A percentile compares a stretch with the other conserved stretches of the same genome.
phyloP scores from a whole-genome alignment of 306 rosid species.

The Erythrophleum fordii region DNA sequence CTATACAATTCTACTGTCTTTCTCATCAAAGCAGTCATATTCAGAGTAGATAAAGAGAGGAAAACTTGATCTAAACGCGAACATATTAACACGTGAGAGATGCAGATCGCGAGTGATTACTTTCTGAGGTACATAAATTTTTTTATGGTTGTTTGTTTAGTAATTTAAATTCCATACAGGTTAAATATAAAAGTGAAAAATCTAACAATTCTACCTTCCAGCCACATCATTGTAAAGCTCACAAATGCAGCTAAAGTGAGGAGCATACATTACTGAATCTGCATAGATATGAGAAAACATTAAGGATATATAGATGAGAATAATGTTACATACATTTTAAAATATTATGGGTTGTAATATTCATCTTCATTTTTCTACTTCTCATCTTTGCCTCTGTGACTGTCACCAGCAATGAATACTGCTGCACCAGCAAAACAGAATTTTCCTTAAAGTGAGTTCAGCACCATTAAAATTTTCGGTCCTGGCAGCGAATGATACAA shows the following conservation, averaged over 20 bases:
- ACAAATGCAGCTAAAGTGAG: background rate
- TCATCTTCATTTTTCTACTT: background rate
- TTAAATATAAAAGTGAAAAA: background rate
- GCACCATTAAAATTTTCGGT: background rate
- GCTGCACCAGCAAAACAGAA: background rate
- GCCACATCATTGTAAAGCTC: background rate
- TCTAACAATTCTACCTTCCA: background rate
- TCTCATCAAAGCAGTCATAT: background rate
- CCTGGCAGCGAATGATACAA: background rate
- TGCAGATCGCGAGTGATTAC: no score
- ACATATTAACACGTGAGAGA: no score
- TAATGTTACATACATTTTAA: background rate
- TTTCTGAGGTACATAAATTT: no score
- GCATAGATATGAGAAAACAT: background rate
- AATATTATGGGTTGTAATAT: background rate
- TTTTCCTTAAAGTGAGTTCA: slow-evolving; percentile 1
- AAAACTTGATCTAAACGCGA: no score
- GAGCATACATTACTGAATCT: background rate
- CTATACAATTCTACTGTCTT: background rate
- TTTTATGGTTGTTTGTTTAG: no score
- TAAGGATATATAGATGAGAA: background rate
- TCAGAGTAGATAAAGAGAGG: no score
- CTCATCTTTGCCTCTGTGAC: background rate
- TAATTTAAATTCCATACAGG: background rate
- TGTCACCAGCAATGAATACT: background rate